Evolutionary conservation across 257 asterid genomes (phyloP).

Genomic region (Salvia rosmarinus): DNA sequence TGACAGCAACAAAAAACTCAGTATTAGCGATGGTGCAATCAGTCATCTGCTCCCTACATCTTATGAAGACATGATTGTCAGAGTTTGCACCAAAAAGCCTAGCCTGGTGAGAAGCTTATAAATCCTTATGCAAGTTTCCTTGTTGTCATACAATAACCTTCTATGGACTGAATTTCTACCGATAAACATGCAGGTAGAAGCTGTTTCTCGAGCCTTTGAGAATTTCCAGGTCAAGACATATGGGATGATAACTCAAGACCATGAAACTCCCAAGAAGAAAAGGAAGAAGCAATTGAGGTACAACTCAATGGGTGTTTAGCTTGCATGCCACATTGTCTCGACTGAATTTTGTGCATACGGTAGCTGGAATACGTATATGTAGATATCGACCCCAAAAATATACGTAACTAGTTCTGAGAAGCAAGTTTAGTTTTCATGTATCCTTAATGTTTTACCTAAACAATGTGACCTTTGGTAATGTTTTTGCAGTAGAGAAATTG

Average conservation of each 20-base stretch:
- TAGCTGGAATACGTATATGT: constrained; percentile 16
- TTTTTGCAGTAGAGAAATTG: neutral
- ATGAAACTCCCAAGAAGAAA: constrained; percentile 79
- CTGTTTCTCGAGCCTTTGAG: constrained; percentile 75
- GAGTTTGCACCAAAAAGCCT: constrained; percentile 81
- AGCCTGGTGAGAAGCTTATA: constrained; percentile 50
- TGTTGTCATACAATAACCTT: neutral
- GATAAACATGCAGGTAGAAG: constrained; percentile 58
- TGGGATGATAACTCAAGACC: constrained; percentile 79
- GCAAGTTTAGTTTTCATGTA: neutral
- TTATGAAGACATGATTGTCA: constrained; percentile 83
- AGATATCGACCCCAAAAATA: constrained; percentile 19
- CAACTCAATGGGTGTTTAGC: constrained; percentile 23
- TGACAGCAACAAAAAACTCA: constrained; percentile 52
- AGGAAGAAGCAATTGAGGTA: constrained; percentile 46
- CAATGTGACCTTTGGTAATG: neutral
- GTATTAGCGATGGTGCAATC: constrained; percentile 51
- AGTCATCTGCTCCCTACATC: constrained; percentile 85
- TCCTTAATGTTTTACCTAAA: neutral
- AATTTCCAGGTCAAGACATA: constrained; percentile 73
- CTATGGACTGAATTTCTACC: neutral
- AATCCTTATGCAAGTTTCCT: constrained; percentile 2
- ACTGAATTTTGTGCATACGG: constrained; percentile 29
- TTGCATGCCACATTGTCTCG: neutral
- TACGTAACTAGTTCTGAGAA: constrained; percentile 2